A percentile compares a stretch with the other conserved stretches of the same genome.
These are phyloP conservation scores for Diaporthe ilicicola DNA, from an alignment of 2,329 filamentous ascomycete species.

Conservation along the genomic window DNA sequence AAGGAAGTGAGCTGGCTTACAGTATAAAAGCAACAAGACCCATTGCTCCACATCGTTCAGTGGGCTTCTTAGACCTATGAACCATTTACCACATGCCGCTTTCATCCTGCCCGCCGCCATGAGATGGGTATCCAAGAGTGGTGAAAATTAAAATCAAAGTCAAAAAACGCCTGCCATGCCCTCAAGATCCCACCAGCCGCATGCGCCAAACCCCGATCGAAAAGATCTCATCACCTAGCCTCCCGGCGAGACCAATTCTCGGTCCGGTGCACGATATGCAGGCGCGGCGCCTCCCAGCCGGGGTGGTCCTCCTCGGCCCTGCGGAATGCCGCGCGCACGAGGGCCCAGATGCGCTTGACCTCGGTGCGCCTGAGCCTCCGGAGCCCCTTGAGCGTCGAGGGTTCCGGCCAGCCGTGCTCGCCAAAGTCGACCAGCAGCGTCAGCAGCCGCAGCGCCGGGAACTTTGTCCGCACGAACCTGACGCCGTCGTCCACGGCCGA, in stretches of 20 bases:
- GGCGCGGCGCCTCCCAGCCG: conserved; percentile 19
- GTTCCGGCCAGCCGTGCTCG: conserved; percentile 33
- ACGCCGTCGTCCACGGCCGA: conserved; percentile 31
- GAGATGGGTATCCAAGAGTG: no score
- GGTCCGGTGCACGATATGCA: conserved; percentile 32
- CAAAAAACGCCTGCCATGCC: no score
- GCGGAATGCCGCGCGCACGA: conserved; percentile 26
- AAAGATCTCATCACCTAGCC: conserved; percentile 10
- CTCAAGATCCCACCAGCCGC: no score
- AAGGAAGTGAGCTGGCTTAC: no score
- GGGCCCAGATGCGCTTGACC: conserved; percentile 32
- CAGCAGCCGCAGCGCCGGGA: conserved; percentile 29
- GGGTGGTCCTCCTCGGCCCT: conserved; percentile 15
- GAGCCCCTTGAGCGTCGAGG: conserved; percentile 24
- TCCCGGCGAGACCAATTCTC: conserved; percentile 29
- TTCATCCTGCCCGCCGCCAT: no score
- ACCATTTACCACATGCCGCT: no score
- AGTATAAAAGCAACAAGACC: no score
- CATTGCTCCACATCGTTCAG: no score
- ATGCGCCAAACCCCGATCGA: no score
- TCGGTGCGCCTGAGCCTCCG: conserved; percentile 30
- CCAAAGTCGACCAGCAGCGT: conserved; percentile 33
- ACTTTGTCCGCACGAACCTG: conserved; percentile 29
- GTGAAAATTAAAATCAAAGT: no score
- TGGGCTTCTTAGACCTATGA: no score